Percentiles rank a stretch among this genome's conserved stretches.
Evolutionary conservation across 2,329 filamentous ascomycete species (phyloP).

Genomic region (Iodosphaeria phyllophila): DNA sequence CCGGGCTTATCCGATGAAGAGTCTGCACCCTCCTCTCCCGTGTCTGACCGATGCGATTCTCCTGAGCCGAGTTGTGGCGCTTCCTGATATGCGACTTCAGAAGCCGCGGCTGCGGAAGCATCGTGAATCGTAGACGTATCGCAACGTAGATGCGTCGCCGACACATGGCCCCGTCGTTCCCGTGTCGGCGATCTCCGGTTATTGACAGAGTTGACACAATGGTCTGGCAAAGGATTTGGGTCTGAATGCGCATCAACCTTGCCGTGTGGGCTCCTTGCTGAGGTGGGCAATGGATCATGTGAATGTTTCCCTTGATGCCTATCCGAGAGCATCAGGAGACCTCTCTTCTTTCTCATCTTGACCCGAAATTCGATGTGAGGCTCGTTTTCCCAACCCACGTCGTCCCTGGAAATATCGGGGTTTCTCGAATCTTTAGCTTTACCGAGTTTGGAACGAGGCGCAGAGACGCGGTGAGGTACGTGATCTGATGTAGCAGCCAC

Average conservation of each 20-base stretch:
- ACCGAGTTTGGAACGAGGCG: too few species aligned
- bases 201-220: too few species aligned
- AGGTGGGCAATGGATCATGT: neutral
- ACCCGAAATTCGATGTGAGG: conserved; percentile 27
- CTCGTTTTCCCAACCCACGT: conserved; percentile 5
- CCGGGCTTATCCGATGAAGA: too few species aligned
- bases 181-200: neutral
- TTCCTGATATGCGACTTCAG: too few species aligned
- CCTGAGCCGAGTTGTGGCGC: too few species aligned
- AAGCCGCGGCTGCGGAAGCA: too few species aligned
- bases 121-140: too few species aligned
- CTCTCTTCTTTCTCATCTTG: conserved; percentile 25
- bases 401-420: neutral
- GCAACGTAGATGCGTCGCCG: too few species aligned
- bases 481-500: neutral
- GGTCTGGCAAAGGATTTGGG: neutral
- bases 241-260: neutral
- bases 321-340: conserved; percentile 26
- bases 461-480: neutral
- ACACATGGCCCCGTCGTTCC: neutral
- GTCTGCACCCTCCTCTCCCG: too few species aligned
- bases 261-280: neutral
- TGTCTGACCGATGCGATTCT: too few species aligned
- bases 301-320: conserved; percentile 4
- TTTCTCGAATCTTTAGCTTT: neutral